Evolutionary conservation across 768 basidiomycete genomes (phyloP).

Genomic region (Hortiboletus flavorubellus): DNA sequence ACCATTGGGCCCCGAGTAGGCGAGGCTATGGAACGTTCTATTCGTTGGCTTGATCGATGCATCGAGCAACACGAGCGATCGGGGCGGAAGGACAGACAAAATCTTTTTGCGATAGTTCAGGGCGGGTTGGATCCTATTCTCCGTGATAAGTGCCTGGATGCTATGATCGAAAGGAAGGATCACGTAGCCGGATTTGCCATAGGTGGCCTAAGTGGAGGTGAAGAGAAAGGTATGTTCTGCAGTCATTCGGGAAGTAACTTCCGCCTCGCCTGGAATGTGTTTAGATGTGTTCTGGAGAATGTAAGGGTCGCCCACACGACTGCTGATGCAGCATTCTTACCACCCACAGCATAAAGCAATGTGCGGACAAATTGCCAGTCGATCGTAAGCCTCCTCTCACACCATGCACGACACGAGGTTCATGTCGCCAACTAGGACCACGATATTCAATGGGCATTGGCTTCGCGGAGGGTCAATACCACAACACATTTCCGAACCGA

Average conservation of each 20-base stretch:
- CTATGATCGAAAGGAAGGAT: conserved; percentile 75
- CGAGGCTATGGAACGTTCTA: conserved; percentile 85
- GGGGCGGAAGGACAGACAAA: conserved; percentile 64
- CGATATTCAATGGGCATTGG: conserved; percentile 93
- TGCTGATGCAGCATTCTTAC: conserved; percentile 8
- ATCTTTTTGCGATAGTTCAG: conserved; percentile 90
- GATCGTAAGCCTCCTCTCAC: conserved; percentile 52
- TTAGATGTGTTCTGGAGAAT: conserved; percentile 82
- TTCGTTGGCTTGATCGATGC: conserved; percentile 89
- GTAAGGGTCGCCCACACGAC: conserved; percentile 39
- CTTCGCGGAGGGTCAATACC: conserved; percentile 74
- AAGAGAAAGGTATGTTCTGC: conserved; percentile 70
- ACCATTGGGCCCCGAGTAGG: conserved; percentile 77
- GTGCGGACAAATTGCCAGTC: conserved; percentile 71
- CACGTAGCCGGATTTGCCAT: conserved; percentile 89
- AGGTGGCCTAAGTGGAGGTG: conserved; percentile 87
- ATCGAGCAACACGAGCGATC: conserved; percentile 70
- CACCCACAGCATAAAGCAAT: conserved; percentile 67
- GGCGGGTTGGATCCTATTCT: conserved; percentile 74
- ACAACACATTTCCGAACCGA: neutral
- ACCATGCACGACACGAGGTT: neutral
- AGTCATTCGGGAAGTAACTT: conserved; percentile 5
- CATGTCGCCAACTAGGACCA: conserved; percentile 51
- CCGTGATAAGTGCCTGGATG: conserved; percentile 72
- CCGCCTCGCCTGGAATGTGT: conserved; percentile 2